Evolutionary conservation across 208 protist species (phyloP), one percentile per base, ranked within the genome.

Genomic region (Leishmania arabica): DNA sequence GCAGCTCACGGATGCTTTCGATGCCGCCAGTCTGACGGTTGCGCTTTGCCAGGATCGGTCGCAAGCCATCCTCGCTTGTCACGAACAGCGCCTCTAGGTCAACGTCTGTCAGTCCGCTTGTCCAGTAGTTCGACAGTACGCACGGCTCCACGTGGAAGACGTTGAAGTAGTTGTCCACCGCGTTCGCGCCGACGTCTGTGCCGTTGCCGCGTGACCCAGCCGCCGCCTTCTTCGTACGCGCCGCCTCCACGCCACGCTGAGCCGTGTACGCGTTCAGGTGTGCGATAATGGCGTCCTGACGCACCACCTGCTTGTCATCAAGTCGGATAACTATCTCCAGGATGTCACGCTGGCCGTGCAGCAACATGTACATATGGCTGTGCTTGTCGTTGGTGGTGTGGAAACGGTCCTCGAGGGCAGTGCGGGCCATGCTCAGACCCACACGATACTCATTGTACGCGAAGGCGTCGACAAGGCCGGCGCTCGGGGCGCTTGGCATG

Each of bases 101-200:
- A 21, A 86, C 75, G 45, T 95, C 85, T 9, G 84, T 90, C 74
- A 90, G 86, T 2, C 83, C 86, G 68, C 86, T 93, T 47, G 84
- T 77, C 92, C 93, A 97, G 85, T 97, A 97, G 82, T 89, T 92
- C 37, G 89, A 91, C 60, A 91, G 79, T 81, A 91, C 84, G 68
- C 93, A 97, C 51, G 93, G 93, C 89, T 95, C 88, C 21, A 97
- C 91, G 79, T 92, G 87, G 45, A 92, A 93, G 45, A 97, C 75
- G 64, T 92, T 91, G 83, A 95, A 94, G 80, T 92, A 94, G 81
- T 88, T 84, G 37, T 88, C 89, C 69, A 86, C 78, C 70, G 68
- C 45, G 69, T 64, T 82, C 60, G 64, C 62, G 49, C 13, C 49
- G 77, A 75, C 72, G 27, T 71, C 75, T 75, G 72, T 54, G 72